Evolutionary conservation across 169 alveolate genomes (phyloP), one percentile per base, ranked within the genome.

Genomic region (Plasmodium gonderi): DNA sequence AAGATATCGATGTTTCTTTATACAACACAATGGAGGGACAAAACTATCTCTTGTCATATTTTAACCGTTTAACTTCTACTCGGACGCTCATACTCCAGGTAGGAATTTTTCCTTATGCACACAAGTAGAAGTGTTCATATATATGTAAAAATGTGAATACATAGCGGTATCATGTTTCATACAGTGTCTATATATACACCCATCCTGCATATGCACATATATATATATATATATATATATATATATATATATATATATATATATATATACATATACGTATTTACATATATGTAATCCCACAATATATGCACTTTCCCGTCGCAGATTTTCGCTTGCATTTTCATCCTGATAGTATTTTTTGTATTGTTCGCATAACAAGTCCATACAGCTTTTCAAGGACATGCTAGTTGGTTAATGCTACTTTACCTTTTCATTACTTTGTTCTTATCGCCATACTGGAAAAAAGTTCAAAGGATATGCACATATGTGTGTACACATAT

Each of bases 1-100:
- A 91, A 26, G 97, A 95, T 79, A 92, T 96, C 17, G 97, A 92
- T 36, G 69, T 75, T 31, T 95, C 97, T 4, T 85, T 95, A 29
- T 64, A 49, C 38, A 95, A 95, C 72, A 93, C 95, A 9, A 91
- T 68, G 76, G 85, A 95, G 79, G 97, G 97, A 51, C 72, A 33
- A 68, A 31, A 72, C 64, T 74, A 64, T 17, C 91, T 90, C 44
- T 68, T 80, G 29, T 47, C 83, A 3, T 69, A 77, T 69, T 91
- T 79, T 5, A 89, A 81, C 26, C 69, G 77, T 11, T 9, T 64
- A 9, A 40, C 94, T 6, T 69, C 82, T 7, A 82, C 91, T 12
- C 51, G 91, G 54, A 82, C 91, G 4, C 81, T 82, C 5, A 82
- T 82, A 68, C 40, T 42, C 8, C 91, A 82, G 91, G 91, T 81